A percentile compares a stretch with the other conserved stretches of the same genome.
Evolutionary conservation across 495 filamentous ascomycete genomes (phyloP).

Genomic region (Podospora australis): DNA sequence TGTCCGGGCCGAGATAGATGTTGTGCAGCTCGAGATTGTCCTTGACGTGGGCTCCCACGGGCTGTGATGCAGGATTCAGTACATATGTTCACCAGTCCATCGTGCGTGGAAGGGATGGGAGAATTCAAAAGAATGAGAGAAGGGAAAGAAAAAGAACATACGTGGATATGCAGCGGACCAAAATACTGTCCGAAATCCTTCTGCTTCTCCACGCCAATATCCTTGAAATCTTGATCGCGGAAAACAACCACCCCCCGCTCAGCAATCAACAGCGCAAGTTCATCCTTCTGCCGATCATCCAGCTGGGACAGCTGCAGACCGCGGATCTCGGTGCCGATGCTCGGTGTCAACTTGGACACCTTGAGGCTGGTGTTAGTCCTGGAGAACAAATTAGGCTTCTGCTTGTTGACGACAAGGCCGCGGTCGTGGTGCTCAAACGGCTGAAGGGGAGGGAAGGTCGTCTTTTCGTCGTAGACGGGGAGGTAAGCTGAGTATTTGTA

Average conservation of each 20-base stretch:
- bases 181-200: constrained; percentile 60
- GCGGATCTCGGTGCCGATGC: constrained; percentile 66
- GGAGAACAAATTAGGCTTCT: constrained; percentile 52
- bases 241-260: constrained; percentile 70
- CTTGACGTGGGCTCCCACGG: constrained; percentile 39
- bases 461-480: constrained; percentile 55
- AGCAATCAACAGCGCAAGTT: constrained; percentile 65
- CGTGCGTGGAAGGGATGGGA: background rate
- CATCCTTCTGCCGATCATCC: constrained; percentile 64
- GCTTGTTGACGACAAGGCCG: constrained; percentile 50
- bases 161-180: constrained; percentile 59
- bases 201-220: constrained; percentile 55
- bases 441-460: constrained; percentile 52
- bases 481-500: constrained; percentile 56
- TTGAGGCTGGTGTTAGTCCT: constrained; percentile 25
- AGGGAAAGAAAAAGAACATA: constrained; percentile 11
- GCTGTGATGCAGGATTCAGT: constrained; percentile 20
- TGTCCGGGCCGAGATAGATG: constrained; percentile 43
- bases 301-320: constrained; percentile 63
- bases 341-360: constrained; percentile 58
- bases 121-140: background rate
- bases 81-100: background rate
- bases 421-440: constrained; percentile 55
- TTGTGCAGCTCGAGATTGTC: constrained; percentile 40
- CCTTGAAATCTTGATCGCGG: constrained; percentile 58